Conservation (phyloP, 805 yeast species). For the Cyberlindnera suaveolens region DNA sequence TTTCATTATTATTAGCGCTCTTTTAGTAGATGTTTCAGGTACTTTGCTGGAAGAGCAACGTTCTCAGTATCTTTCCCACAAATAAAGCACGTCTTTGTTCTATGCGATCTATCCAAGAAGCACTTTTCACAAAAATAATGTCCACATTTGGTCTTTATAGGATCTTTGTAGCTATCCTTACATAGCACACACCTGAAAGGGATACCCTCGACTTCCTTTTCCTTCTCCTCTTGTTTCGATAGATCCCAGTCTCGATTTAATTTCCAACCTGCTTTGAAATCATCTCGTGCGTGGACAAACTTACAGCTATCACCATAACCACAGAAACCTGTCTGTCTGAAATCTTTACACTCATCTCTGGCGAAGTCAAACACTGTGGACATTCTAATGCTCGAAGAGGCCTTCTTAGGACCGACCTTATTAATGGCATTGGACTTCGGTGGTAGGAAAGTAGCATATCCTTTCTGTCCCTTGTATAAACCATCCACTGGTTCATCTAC, state of each 20-base stretch:
- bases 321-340: constrained; percentile 85
- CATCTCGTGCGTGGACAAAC: constrained; percentile 86
- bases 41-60: constrained; percentile 45
- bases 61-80: constrained; percentile 62
- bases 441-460: constrained; percentile 22
- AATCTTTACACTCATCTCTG: constrained; percentile 93
- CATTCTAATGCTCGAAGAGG: constrained; percentile 45
- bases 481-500: constrained; percentile 11
- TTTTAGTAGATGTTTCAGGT: constrained; percentile 24
- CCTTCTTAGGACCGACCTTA: constrained; percentile 33
- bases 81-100: constrained; percentile 42
- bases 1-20: background rate
- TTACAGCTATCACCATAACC: constrained; percentile 98
- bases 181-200: constrained; percentile 65
- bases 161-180: constrained; percentile 43
- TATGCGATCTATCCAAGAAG: constrained; percentile 41
- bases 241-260: constrained; percentile 67
- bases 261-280: constrained; percentile 65
- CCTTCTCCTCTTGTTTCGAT: constrained; percentile 19
- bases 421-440: constrained; percentile 17
- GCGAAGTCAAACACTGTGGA: constrained; percentile 80
- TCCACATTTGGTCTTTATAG: constrained; percentile 53
- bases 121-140: constrained; percentile 64
- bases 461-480: constrained; percentile 24
- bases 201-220: constrained; percentile 25